Conservation (phyloP, 192 early-diverging fungal genomes). For the Umbelopsis vinacea region DNA sequence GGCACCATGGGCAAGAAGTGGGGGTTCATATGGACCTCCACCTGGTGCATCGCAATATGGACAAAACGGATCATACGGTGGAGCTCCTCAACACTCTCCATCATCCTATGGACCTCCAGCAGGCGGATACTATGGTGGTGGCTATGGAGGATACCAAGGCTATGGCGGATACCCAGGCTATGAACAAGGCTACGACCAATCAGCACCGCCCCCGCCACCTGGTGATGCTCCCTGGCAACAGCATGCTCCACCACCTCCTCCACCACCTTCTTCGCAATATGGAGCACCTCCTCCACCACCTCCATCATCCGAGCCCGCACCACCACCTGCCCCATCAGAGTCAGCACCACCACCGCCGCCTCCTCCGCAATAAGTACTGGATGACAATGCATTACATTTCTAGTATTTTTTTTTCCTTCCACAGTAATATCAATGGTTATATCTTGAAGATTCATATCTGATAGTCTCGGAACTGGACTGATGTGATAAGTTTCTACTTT, state of each 20-base stretch:
- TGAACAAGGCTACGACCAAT: constrained; percentile 26
- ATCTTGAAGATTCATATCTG: too few relatives aligned
- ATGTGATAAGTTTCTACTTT: too few relatives aligned
- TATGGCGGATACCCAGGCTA: constrained; percentile 36
- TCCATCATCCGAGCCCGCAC: constrained; percentile 38
- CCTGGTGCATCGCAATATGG: constrained; percentile 6
- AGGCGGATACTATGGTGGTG: constrained; percentile 16
- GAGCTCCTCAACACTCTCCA: constrained; percentile 26
- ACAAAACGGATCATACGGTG: constrained; percentile 27
- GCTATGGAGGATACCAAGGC: constrained; percentile 14
- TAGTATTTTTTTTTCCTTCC: neutral
- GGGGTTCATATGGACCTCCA: constrained; percentile 21
- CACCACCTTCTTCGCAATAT: constrained; percentile 38
- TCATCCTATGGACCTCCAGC: constrained; percentile 13
- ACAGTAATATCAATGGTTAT: neutral
- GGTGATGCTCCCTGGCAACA: constrained; percentile 36
- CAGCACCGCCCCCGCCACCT: constrained; percentile 33
- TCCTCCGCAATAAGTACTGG: constrained; percentile 12
- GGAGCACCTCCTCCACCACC: constrained; percentile 42
- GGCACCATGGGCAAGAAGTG: constrained; percentile 39
- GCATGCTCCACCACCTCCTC: constrained; percentile 40
- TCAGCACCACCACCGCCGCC: constrained; percentile 28
- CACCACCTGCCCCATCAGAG: constrained; percentile 46
- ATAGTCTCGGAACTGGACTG: too few relatives aligned
- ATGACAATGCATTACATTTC: neutral